Evolutionary conservation across 2,329 filamentous ascomycete genomes (phyloP), one percentile per base, ranked within the genome.

Genomic region (Onygenales sp.): DNA sequence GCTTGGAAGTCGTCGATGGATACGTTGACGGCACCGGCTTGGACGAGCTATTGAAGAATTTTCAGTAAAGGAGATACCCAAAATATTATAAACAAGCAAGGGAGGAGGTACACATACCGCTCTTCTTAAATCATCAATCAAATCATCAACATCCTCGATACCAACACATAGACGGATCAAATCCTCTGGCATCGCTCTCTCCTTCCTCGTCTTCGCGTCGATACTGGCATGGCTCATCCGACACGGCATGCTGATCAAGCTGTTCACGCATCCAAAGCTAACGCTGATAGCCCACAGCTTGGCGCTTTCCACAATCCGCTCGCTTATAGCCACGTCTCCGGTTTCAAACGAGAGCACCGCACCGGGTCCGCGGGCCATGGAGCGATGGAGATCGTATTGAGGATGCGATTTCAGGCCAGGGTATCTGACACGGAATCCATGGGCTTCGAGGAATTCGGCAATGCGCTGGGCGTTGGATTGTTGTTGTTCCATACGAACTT

Each of bases 161-260:
- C 93, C 93, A 44, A 98, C 90, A 66, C 93, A 98, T 52, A 98
- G 73, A 53, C 93, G 81, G 63, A 98, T 97, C 56, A 98, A 86
- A 68, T 98, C 93, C 72, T 98, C 93, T 9, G 93, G 93, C 84
- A 98, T 87, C 59, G 92, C 85, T 58, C 91, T 81, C 73, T 95
- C 90, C 63, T 83, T 78, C 61, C 93, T 79, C 51, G 91, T 97
- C 76, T 95, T 95, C 55, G 90, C 88, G 67, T 97, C 93, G 65
- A 98, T 98, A 67, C 89, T 95, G 40, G 93, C 93, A 72, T 98
- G 93, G 72, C 92, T 97, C 94, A 98, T 98, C 65, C 92, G 90
- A 74, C 93, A 98, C 7, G 93, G 92, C 92, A 98, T 96, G 74
- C 91, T 96, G 71, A 98, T 98, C 69, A 98, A 76, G 67, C 88